Base-by-base conservation (phyloP, 768 basidiomycete genomes). In the Galerina marginata region DNA sequence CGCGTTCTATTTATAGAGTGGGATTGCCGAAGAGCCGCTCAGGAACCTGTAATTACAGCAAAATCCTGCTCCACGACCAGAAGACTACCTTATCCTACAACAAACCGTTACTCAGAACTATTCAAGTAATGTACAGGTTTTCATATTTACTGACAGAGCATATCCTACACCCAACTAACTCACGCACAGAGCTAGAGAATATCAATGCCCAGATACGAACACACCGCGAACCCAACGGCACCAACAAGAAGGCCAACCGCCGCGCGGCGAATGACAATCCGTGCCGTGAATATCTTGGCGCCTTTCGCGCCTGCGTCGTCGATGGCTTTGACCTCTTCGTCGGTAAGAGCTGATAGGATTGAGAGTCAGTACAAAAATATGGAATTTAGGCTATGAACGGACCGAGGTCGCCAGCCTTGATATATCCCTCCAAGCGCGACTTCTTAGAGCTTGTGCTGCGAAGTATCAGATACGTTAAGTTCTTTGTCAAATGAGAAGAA, bases 371-470 rank as follows among this genome's bases (percentile, higher is more conserved):
- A 33, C 29, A 33, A 33, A 60, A 36, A n/a, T 47, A 7, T 3
- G 20, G 53, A 29, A 51, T 36, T 12, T 23, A 29, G 25, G 14
- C n/a, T 20, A 3, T 40, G 16, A 47, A 46, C 59, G 2, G 9
- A 63, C 64, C 50, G 4, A 65, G 47, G 15, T 54, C 58, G 12
- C 64, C 64, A 33, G 64, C 64, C 26, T 60, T 48, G 29, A 65
- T 59, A 36, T 65, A 65, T 9, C 64, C 64, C 42, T 65, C 64
- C 20, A 93, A 74, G 10, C 92, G 81, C 2, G 76, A 72, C 63
- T 85, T 83, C 75, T 87, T 90, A 6, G 87, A 85, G 71, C 88
- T 90, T 10, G 85, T 83, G 9, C 88, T 89, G 62, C 48, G 29
- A 33, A 2, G 2, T 7, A 33, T 33, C 29, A 3, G 0, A 33